phyloP scores from a whole-genome alignment of 139 green algal species.

The Chlorella sp. region DNA sequence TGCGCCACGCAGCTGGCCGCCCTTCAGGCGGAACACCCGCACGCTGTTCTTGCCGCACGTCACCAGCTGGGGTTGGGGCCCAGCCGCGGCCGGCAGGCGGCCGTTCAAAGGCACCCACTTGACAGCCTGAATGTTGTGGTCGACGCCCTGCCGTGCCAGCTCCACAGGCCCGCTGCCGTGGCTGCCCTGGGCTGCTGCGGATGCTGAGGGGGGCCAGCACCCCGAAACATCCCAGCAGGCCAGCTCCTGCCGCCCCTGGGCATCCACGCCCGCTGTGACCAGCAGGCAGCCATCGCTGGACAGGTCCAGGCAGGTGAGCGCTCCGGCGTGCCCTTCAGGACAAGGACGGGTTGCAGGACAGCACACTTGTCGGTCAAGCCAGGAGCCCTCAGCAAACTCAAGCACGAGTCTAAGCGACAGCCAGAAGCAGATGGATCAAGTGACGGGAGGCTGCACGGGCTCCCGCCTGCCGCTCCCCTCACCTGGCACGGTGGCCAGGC shows the following conservation, averaged over 20 bases:
- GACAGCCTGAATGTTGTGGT: constrained; percentile 74
- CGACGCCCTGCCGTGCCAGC: constrained; percentile 54
- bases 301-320: constrained; percentile 71
- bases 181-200: constrained; percentile 23
- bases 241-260: constrained; percentile 65
- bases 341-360: too few relatives aligned
- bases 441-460: too few relatives aligned
- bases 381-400: too few relatives aligned
- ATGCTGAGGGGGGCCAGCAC: constrained; percentile 20
- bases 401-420: too few relatives aligned
- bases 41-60: constrained; percentile 79
- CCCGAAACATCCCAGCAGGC: constrained; percentile 75
- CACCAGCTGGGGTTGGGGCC: constrained; percentile 57
- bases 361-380: background rate
- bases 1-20: constrained; percentile 66
- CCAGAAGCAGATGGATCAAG: too few relatives aligned
- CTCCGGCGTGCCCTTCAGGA: constrained; percentile 60
- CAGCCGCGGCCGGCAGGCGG: too few relatives aligned
- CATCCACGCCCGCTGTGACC: constrained; percentile 71
- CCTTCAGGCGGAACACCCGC: constrained; percentile 47
- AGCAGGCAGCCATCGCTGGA: constrained; percentile 69
- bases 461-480: too few relatives aligned
- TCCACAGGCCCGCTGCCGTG: background rate
- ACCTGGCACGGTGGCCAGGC: constrained; percentile 64
- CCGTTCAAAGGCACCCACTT: constrained; percentile 61